Evolutionary conservation across 176 grass and related monocot species (phyloP), one percentile per base, ranked within the genome.

Genomic region (Triticum urartu): DNA sequence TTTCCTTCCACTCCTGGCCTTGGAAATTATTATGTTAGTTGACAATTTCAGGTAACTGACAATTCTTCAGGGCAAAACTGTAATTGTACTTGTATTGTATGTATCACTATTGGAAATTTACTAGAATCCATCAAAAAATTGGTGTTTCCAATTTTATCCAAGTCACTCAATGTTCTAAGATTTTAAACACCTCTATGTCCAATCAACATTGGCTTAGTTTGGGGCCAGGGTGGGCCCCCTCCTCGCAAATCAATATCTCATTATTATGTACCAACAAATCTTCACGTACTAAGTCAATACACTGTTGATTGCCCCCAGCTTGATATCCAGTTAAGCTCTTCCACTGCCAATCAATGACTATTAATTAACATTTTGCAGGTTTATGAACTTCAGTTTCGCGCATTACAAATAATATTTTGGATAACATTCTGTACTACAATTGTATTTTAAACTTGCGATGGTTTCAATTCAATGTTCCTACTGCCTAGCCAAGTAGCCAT

Each of bases 1-100:
- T 15, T 93, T 95, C 25, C 91, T 95, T 91, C 93, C 93, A 28
- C 84, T 95, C 42, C 62, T 95, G 68, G 91, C 87, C 65, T 89
- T 95, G 64, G 91, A 95, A 91, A 82, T 91, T 48, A 91, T 87
- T 75, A 93, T 62, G 5, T 79, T 95, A 47, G 78, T 93, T 61
- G 87, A 93, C 81, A 95, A 93, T 72, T 93, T 95, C 84, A 89
- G 91, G 93, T 92, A 74, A 80, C 64, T 10, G 24, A 61, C 61
- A 28, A 68, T 72, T 33, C 26, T 50, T 22, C 5, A 45, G 9
- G 33, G 45, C 18, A 68, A 84, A 43, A 74, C 13, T 73, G 52
- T 36, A 36, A 36, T 7, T 36, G 35, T 36, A 36, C 35, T 36
- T 36, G 6, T 36, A 36, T 59, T 43, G 39, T 38, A 68, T 65